phyloP scores from a whole-genome alignment of 2,329 filamentous ascomycete genomes.

The Penicillium sp. region DNA sequence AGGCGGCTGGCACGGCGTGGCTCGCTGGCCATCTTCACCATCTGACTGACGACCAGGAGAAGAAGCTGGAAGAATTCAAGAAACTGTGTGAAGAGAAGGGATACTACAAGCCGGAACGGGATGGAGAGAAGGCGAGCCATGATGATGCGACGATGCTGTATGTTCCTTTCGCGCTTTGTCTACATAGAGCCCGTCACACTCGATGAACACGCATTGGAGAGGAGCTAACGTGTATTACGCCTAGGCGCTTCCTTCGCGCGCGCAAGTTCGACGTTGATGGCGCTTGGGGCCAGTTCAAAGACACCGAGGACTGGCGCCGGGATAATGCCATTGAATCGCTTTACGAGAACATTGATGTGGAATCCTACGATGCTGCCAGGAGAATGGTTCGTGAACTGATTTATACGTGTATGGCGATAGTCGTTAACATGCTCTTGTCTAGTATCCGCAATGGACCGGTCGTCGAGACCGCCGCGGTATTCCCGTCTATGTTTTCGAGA shows the following conservation, averaged over 20 bases:
- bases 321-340: conserved; percentile 68
- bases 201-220: too few species aligned
- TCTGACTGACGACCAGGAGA: conserved; percentile 59
- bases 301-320: conserved; percentile 78
- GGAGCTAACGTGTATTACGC: not conserved
- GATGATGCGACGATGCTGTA: conserved; percentile 44
- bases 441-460: conserved; percentile 94
- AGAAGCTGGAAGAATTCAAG: conserved; percentile 65
- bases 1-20: conserved; percentile 32
- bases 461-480: conserved; percentile 83
- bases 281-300: conserved; percentile 73
- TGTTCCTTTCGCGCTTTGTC: too few species aligned
- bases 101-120: conserved; percentile 35
- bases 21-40: conserved; percentile 66
- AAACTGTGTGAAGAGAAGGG: conserved; percentile 55
- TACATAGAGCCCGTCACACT: too few species aligned
- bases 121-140: conserved; percentile 33
- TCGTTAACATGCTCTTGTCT: too few species aligned
- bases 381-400: conserved; percentile 52
- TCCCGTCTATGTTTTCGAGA: conserved; percentile 83
- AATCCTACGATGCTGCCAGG: conserved; percentile 68
- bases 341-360: conserved; percentile 77
- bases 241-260: conserved; percentile 76
- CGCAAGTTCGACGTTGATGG: conserved; percentile 70
- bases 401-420: too few species aligned